Percentiles rank a stretch among this genome's conserved stretches.
Evolutionary conservation across 1,139 yeast species (phyloP).

Genomic region (Kurtzmaniella quercitrusa): DNA sequence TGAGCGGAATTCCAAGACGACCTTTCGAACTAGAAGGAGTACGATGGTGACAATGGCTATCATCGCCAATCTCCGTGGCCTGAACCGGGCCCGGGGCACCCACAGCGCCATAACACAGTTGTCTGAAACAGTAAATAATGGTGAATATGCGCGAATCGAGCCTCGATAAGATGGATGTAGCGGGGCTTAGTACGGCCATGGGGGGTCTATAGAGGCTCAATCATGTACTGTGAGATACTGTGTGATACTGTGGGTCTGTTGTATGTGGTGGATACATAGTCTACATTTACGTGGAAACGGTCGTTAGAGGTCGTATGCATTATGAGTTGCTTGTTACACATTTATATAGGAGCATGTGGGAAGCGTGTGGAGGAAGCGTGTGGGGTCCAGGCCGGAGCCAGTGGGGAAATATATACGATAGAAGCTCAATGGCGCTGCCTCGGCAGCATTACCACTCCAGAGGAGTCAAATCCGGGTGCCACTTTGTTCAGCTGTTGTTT

Average conservation of each 20-base stretch:
- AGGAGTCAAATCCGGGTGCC: slow-evolving; percentile 39
- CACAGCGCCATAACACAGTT: not conserved
- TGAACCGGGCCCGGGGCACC: not conserved
- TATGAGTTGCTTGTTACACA: too few species aligned
- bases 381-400: too few species aligned
- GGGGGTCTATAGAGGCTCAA: too few species aligned
- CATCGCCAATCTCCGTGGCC: not conserved
- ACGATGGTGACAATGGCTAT: not conserved
- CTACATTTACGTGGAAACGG: too few species aligned
- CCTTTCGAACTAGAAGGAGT: not conserved
- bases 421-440: slow-evolving; percentile 4
- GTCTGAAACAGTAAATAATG: not conserved
- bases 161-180: not conserved
- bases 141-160: slow-evolving; percentile 4
- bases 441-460: slow-evolving; percentile 34
- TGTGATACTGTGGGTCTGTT: too few species aligned
- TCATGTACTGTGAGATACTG: too few species aligned
- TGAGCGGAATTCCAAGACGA: not conserved
- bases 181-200: not conserved
- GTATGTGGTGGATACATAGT: too few species aligned
- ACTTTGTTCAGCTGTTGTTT: slow-evolving; percentile 26
- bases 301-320: too few species aligned
- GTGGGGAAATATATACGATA: too few species aligned
- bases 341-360: too few species aligned
- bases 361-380: too few species aligned